phyloP scores from a whole-genome alignment of 2,329 filamentous ascomycete species.

The Geoglossum cookeanum region DNA sequence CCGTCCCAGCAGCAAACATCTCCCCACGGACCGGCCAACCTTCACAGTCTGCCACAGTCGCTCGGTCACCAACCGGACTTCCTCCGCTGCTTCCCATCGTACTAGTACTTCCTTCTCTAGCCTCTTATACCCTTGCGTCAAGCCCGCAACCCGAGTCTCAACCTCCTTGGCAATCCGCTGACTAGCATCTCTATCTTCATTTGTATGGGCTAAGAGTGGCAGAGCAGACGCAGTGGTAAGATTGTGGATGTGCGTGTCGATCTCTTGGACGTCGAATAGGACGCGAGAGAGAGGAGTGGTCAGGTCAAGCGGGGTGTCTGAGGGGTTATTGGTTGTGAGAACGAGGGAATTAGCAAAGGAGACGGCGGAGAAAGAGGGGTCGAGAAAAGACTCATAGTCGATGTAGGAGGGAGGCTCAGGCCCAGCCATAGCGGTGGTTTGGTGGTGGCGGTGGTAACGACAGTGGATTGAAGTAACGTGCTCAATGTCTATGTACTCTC shows the following conservation, averaged over 20 bases:
- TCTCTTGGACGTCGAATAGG: constrained; percentile 89
- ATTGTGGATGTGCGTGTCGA: constrained; percentile 86
- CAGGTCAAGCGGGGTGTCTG: constrained; percentile 77
- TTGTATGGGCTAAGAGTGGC: constrained; percentile 61
- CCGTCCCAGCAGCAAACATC: constrained; percentile 63
- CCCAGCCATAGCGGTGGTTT: neutral
- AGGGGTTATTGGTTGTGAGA: constrained; percentile 75
- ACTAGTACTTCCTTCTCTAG: constrained; percentile 72
- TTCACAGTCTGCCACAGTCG: constrained; percentile 64
- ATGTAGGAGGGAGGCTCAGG: constrained; percentile 59
- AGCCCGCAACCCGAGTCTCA: constrained; percentile 56
- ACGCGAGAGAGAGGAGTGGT: constrained; percentile 85
- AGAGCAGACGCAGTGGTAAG: constrained; percentile 71
- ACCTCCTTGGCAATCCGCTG: constrained; percentile 52
- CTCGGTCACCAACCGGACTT: constrained; percentile 58
- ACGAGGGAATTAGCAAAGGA: constrained; percentile 80
- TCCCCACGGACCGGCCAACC: constrained; percentile 54
- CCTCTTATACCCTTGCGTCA: constrained; percentile 71
- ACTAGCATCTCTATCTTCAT: constrained; percentile 53
- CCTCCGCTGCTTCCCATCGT: constrained; percentile 69
- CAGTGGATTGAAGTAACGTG: no score
- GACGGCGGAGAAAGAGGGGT: constrained; percentile 61
- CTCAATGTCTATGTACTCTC: no score
- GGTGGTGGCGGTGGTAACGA: neutral
- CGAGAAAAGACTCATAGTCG: constrained; percentile 83